Percentiles rank a stretch among this genome's conserved stretches.
These are phyloP conservation scores for Yamadazyma taylorii DNA, from an alignment of 1,139 yeast species.

Conservation along the genomic window DNA sequence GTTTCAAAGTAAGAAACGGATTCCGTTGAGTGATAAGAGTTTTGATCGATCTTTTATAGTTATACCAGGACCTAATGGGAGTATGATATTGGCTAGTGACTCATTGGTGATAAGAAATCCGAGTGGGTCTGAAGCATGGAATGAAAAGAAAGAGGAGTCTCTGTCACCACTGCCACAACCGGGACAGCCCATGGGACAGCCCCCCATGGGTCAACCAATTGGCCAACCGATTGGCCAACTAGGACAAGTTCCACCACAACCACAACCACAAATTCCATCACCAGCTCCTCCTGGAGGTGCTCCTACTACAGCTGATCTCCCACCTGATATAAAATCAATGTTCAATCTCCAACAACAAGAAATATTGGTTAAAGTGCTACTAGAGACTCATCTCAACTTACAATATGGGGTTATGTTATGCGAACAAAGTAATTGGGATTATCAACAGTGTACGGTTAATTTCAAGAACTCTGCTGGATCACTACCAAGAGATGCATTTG, in stretches of 20 bases:
- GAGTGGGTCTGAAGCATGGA: constrained; percentile 63
- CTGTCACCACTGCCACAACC: constrained; percentile 8
- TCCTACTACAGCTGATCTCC: constrained; percentile 31
- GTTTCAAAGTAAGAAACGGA: constrained; percentile 30
- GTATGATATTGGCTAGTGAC: constrained; percentile 84
- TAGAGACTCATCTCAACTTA: constrained; percentile 73
- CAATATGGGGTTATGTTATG: constrained; percentile 83
- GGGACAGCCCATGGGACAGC: too few species aligned
- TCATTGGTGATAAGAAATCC: constrained; percentile 65
- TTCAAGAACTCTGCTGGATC: constrained; percentile 62
- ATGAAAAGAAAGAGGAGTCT: constrained; percentile 12
- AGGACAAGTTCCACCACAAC: too few species aligned
- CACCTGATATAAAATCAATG: constrained; percentile 54
- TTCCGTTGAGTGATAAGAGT: constrained; percentile 61
- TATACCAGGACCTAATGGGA: constrained; percentile 68
- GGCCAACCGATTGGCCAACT: too few species aligned
- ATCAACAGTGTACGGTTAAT: constrained; percentile 64
- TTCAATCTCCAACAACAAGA: constrained; percentile 62
- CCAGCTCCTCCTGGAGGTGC: constrained; percentile 8
- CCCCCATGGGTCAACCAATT: too few species aligned
- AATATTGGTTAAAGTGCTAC: constrained; percentile 60
- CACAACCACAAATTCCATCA: constrained; percentile 2
- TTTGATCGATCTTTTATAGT: constrained; percentile 87
- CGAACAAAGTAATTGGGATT: constrained; percentile 88
- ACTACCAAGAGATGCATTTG: constrained; percentile 45